Percentiles rank a stretch among this genome's conserved stretches.
Conservation (phyloP, 352 stramenopile genomes). For the Phytopythium aichiense region DNA sequence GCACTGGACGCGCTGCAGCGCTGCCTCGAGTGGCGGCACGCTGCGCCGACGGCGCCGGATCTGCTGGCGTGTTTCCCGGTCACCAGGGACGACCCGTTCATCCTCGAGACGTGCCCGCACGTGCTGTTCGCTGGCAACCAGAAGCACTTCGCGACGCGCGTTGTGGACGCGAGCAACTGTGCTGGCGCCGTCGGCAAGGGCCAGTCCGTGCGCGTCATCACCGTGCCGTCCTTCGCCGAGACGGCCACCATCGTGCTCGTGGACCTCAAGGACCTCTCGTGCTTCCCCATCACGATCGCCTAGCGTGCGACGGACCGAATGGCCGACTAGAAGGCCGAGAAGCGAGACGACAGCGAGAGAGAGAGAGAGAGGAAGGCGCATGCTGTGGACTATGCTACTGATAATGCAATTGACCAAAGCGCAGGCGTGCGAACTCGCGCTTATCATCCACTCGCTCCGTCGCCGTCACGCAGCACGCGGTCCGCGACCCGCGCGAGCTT, state of each 20-base stretch:
- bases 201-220: slow-evolving; percentile 76
- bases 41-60: slow-evolving; percentile 93
- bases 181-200: slow-evolving; percentile 12
- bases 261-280: slow-evolving; percentile 82
- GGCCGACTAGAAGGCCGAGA: not conserved
- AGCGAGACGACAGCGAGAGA: not conserved
- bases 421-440: not conserved
- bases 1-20: slow-evolving; percentile 54
- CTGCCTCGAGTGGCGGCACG: slow-evolving; percentile 88
- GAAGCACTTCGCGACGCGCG: slow-evolving; percentile 73
- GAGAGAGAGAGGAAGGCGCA: not conserved
- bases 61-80: slow-evolving; percentile 90
- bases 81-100: slow-evolving; percentile 89
- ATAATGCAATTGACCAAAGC: not conserved
- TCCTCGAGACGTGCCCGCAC: slow-evolving; percentile 82
- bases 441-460: not conserved
- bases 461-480: slow-evolving; percentile 40
- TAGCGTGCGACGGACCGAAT: not conserved
- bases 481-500: slow-evolving; percentile 58
- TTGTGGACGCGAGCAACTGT: slow-evolving; percentile 41
- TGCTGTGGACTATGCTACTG: not conserved
- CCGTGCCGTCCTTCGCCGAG: slow-evolving; percentile 86
- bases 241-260: slow-evolving; percentile 90
- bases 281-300: slow-evolving; percentile 53
- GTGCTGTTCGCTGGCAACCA: slow-evolving; percentile 94